Evolutionary conservation across 805 yeast species (phyloP), one percentile per base, ranked within the genome.

Genomic region (Ogataea haglerorum): DNA sequence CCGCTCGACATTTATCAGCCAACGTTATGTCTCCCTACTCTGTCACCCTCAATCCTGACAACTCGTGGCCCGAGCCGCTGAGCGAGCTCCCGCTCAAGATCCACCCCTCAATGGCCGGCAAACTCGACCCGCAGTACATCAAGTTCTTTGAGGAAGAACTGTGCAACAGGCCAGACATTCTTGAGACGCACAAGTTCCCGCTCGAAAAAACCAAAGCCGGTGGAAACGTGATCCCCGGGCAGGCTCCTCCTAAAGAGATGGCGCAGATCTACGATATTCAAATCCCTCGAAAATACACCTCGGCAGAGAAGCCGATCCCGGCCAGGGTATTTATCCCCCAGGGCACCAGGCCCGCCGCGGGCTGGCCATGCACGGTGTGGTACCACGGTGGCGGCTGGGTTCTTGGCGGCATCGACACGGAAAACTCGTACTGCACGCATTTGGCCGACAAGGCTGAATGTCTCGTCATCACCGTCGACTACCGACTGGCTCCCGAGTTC

Each of bases 401-500:
- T 12, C 48, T 61, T 18, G 66, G 67, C 12, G 55, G 53, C 18
- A 52, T 61, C 25, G 53, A 50, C 17, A 57, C 64, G 1, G 67
- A 62, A 34, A 69, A 70, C 54, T 61, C 69, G 2, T 67, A 57
- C 49, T 69, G 73, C 45, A 63, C 73, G 3, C 65, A 68, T 41
- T 47, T 65, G 29, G 69, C 72, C 17, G 61, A 63, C 26, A 39
- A 48, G 16, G 63, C 68, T 9, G 43, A 63, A 33, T 74, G 56
- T 33, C 34, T 49, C 14, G 54, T 71, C 10, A 56, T 74, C 9
- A 58, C 68, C 6, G 71, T 73, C n/a, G 76, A 73, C 51, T 74
- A 74, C 54, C 46, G 78, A 29, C 53, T 72, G 40, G 77, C 77
- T 0, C 80, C 79, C 3, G 76, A 73, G 50, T 47, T 57, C 48